These are phyloP conservation scores for Ceratopteris richardii DNA, from an alignment of 75 land plant genomes.

Conservation along the genomic window DNA sequence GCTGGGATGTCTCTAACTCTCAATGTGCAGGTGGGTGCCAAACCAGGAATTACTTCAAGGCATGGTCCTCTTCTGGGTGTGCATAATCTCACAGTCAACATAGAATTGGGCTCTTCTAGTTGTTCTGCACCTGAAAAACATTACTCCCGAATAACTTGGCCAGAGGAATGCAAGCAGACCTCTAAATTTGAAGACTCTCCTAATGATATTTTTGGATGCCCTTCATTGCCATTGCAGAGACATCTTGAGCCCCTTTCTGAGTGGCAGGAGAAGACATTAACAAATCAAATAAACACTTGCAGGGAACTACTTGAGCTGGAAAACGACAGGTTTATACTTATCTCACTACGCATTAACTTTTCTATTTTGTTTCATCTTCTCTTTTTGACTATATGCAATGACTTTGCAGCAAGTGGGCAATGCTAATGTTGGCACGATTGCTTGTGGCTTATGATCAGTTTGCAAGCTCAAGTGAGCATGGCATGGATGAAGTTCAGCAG, in stretches of 20 bases:
- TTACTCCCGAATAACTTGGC: conserved; percentile 27
- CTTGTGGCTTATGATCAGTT: conserved; percentile 45
- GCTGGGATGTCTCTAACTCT: conserved; percentile 17
- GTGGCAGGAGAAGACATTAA: conserved; percentile 43
- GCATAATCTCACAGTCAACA: conserved; percentile 26
- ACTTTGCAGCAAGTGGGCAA: conserved; percentile 77
- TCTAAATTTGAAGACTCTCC: conserved; percentile 1
- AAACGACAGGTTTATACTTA: conserved; percentile 39
- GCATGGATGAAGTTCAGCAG: conserved; percentile 52
- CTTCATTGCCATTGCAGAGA: conserved; percentile 6
- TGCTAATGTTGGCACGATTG: conserved; percentile 72
- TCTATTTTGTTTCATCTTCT: background rate
- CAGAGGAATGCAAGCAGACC: conserved; percentile 7
- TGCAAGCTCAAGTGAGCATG: conserved; percentile 8
- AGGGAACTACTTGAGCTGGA: conserved; percentile 59
- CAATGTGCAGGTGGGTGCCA: conserved; percentile 27
- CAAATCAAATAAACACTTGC: conserved; percentile 46
- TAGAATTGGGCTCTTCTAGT: conserved; percentile 13
- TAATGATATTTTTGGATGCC: conserved; percentile 9
- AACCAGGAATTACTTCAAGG: conserved; percentile 41
- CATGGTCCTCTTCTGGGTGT: conserved; percentile 17
- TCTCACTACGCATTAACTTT: background rate
- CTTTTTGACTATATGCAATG: background rate
- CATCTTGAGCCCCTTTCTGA: conserved; percentile 3
- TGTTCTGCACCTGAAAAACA: background rate